Evolutionary conservation across 352 stramenopile species (phyloP), one percentile per base, ranked within the genome.

Genomic region (Pythium periplocum): DNA sequence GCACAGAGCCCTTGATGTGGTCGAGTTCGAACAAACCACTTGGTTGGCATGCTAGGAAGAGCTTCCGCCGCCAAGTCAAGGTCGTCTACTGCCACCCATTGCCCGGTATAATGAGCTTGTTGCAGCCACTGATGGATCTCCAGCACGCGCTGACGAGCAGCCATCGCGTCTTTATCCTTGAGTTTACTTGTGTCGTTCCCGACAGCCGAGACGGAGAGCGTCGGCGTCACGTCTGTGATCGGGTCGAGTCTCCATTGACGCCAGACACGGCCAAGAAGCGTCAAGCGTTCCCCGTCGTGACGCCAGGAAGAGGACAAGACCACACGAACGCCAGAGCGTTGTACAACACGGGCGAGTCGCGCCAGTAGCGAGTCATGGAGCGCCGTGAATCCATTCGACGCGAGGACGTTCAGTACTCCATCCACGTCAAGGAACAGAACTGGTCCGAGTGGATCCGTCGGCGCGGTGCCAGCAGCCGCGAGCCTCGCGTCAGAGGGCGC

Each of bases 271-370:
- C 45, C 30, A 4, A 61, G 46, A 4, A 48, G 46, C 17, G 12
- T 12, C 35, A 54, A 17, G n/a, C 54, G 45, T 40, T 60, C 37
- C 7, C 36, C 6, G 39, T 60, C 53, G 39, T 54, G 45, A 4
- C 53, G 53, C 53, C 53, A 60, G 17, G 53, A 60, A 17, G 53
- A 60, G n/a, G 53, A 53, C 4, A 60, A 39, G 26, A 60, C 53
- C 37, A 60, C 55, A 35, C 42, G 49, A 8, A n/a, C n/a, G 17
- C 49, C 30, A 9, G 36, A 30, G 17, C 30, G 49, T 46, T 6
- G n/a, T n/a, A 3, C 17, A 47, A 55, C 39, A 11, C 35, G 36
- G 6, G 49, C 49, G 49, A 55, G 49, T 7, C 49, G 49, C 17
- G 8, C 49, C 11, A 55, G 5, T 4, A 55, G 49, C 39, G 49